Base-by-base conservation (phyloP, 1,139 yeast species). In the Saccharomyces hybrid region DNA sequence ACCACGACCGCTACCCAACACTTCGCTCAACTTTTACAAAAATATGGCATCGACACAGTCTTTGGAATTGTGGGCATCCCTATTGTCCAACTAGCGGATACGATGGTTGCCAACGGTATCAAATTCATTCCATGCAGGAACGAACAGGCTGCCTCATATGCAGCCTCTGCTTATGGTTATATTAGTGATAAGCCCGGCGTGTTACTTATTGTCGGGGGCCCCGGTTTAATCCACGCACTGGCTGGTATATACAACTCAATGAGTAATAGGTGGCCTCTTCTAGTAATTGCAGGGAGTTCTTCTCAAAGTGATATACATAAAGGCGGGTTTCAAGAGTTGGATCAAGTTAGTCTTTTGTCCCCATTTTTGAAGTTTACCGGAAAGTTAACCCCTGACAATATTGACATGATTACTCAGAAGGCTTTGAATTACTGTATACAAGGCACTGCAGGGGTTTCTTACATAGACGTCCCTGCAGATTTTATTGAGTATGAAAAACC, bases 51-150 rank as follows among this genome's bases (percentile, higher is more conserved):
- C 25, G 73, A 73, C 32, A 76, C 75, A 26, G 78, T 83, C 1
- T 83, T 83, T 67, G 88, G 88, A 4, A 75, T 83, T 31, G 88
- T 83, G 8, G 88, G 88, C 0, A 83, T 83, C 50, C 88, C 88
- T 1, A 81, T 83, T 11, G 85, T 83, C 25, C 87, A 83, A 52
- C 77, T 73, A 55, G 81, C 80, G n/a, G 84, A 83, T 56, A 79
- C 82, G 1, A 72, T 80, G 58, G 78, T 81, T 32, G 70, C 70
- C 7, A 66, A 70, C 20, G 86, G 84, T 1, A 77, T 83, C 56
- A 70, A 72, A 56, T 83, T 83, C 64, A 67, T 83, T 34, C 67
- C 83, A 0, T 83, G 83, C 63, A 72, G 88, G 57, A 83, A 83
- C 67, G 88, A 83, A 62, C 88, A 83, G 62, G 75, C 85, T 11